A percentile compares a stretch with the other conserved stretches of the same genome.
These are phyloP conservation scores for Pseudogymnoascus sp. DNA, from an alignment of 2,329 filamentous ascomycete genomes.

Conservation along the genomic window DNA sequence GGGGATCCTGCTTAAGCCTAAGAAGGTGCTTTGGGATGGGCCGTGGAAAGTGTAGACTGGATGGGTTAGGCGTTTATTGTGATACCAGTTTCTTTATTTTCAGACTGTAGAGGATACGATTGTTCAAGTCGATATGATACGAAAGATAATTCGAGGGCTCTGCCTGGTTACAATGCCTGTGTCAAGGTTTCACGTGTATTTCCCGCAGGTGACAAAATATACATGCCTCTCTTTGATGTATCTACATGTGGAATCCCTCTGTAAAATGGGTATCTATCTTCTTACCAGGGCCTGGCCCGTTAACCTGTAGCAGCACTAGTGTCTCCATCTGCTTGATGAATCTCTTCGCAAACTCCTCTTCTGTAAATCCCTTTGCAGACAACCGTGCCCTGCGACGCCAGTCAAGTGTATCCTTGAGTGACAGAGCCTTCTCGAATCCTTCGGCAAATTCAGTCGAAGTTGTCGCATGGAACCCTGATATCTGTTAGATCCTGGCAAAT, in stretches of 20 bases:
- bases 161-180: background rate
- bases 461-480: constrained; percentile 73
- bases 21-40: constrained; percentile 7
- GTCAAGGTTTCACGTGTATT: background rate
- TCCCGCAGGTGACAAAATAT: background rate
- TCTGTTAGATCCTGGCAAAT: background rate
- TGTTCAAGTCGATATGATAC: background rate
- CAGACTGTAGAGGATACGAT: background rate
- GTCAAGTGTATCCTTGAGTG: constrained; percentile 57
- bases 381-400: constrained; percentile 70
- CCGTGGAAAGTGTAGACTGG: background rate
- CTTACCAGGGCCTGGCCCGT: constrained; percentile 11
- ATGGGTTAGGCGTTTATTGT: background rate
- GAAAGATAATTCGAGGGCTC: background rate
- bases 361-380: constrained; percentile 80
- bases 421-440: constrained; percentile 71
- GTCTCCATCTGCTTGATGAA: constrained; percentile 73
- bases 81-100: background rate
- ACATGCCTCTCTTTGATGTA: background rate
- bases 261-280: constrained; percentile 5
- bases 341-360: constrained; percentile 72
- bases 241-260: constrained; percentile 11
- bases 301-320: constrained; percentile 49
- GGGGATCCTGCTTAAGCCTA: constrained; percentile 23
- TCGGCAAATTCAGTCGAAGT: constrained; percentile 73